Conservation (phyloP, 139 green algal species). For the Volvox africanus region DNA sequence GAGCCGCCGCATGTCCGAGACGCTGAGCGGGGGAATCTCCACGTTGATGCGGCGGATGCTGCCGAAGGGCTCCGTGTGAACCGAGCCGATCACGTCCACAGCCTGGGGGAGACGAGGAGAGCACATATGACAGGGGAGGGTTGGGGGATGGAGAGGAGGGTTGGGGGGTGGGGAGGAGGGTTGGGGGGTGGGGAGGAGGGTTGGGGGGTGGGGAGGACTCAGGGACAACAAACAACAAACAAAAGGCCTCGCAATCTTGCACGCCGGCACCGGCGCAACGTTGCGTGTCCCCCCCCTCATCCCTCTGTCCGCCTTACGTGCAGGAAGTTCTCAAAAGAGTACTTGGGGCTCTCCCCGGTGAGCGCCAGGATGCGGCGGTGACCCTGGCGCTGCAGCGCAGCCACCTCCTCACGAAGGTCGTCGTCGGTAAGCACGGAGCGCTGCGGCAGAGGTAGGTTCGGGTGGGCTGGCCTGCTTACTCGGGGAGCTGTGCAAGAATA, state of each 20-base stretch:
- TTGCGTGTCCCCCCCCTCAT: too few species aligned
- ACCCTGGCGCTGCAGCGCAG: constrained; percentile 71
- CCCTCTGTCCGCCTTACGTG: constrained; percentile 45
- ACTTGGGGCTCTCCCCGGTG: constrained; percentile 79
- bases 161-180: too few species aligned
- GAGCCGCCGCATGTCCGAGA: constrained; percentile 81
- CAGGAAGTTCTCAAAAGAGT: constrained; percentile 81
- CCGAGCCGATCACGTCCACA: constrained; percentile 66
- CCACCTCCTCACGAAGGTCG: constrained; percentile 69
- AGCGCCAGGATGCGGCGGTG: constrained; percentile 79
- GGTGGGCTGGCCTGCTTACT: neutral
- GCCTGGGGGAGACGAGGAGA: constrained; percentile 47
- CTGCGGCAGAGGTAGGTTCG: neutral
- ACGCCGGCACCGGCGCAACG: too few species aligned
- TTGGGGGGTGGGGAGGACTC: too few species aligned
- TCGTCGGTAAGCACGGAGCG: constrained; percentile 60
- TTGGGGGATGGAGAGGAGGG: too few species aligned
- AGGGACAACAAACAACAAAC: too few species aligned
- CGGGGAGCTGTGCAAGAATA: too few species aligned
- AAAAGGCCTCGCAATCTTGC: too few species aligned
- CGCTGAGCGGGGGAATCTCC: constrained; percentile 78
- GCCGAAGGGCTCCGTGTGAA: constrained; percentile 74
- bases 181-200: too few species aligned
- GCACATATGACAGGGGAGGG: too few species aligned
- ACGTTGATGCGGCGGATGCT: constrained; percentile 82